Base-by-base conservation (phyloP, 441 rosid genomes). In the Viola pubescens region DNA sequence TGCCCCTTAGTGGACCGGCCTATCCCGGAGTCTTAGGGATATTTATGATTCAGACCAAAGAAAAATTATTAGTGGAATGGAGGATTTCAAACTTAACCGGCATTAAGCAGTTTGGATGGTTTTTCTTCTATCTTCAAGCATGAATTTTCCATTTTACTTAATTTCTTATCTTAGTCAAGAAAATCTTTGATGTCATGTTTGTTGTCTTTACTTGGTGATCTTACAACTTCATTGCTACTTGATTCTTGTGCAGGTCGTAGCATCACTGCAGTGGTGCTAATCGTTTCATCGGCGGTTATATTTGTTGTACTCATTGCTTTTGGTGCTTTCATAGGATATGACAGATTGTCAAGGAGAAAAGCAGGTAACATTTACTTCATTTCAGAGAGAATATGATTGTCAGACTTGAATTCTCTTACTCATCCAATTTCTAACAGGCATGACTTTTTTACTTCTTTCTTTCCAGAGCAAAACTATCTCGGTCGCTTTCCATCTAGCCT, bases 281-380 rank as follows among this genome's bases (percentile, higher is more conserved):
- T 42, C 43, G n/a, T 37, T 40, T 5, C 43, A 56, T 42, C 60
- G 10, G 7, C 34, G 7, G 12, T 19, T 41, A 48, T 6, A 37
- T 16, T 56, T 34, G 10, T 14, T 7, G n/a, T 56, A 48, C 60
- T 56, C 7, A 9, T 48, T 19, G 8, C 48, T 43, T 56, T 56
- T 42, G 60, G 48, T 41, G 48, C 60, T 43, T 56, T 12, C 14
- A 43, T 43, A 13, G 48, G 48, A 5, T 56, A 56, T 43, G 11
- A 7, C 11, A 56, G 60, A 41, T 14, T 56, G n/a, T 56, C 60
- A 14, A 56, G 37, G 13, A 56, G 47, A n/a, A 56, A 19, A 56
- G 39, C n/a, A 56, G 49, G 60, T 56, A 44, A 56, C 7, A 56
- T 16, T 16, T 16, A 16, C 8, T 53, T 12, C 19, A 49, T 3